Evolutionary conservation across 179 eudicot species (phyloP).

Genomic region (Silene coronaria): DNA sequence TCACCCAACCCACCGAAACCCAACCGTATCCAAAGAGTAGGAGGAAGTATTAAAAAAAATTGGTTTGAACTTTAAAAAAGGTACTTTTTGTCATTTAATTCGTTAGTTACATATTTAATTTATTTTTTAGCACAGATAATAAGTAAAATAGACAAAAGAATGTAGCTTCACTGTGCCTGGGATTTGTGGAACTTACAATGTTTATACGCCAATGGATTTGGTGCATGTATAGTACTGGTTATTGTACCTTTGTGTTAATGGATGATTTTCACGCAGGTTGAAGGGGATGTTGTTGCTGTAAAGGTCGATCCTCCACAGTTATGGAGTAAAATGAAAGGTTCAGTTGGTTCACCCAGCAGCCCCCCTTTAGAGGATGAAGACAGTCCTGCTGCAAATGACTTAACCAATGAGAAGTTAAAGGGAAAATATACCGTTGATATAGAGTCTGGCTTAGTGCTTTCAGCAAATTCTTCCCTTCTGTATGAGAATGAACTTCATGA

Average conservation of each 20-base stretch:
- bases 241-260: slow-evolving; percentile 1
- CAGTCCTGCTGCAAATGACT: slow-evolving; percentile 22
- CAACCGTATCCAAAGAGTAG: no score
- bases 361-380: slow-evolving; percentile 25
- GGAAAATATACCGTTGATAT: slow-evolving; percentile 42
- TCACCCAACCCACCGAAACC: no score
- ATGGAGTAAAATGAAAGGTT: slow-evolving; percentile 86
- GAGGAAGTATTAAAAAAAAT: no score
- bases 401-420: slow-evolving; percentile 28
- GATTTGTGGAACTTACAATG: neutral
- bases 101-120: neutral
- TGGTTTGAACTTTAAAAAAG: neutral
- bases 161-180: neutral
- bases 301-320: slow-evolving; percentile 57
- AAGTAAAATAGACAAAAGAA: neutral
- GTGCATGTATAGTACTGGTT: slow-evolving; percentile 4
- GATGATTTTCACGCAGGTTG: slow-evolving; percentile 44
- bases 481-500: slow-evolving; percentile 21
- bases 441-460: slow-evolving; percentile 15
- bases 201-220: neutral
- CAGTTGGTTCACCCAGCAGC: slow-evolving; percentile 31
- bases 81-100: neutral
- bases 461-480: slow-evolving; percentile 18
- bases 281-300: slow-evolving; percentile 82
- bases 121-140: neutral